Evolutionary conservation across 2,329 filamentous ascomycete species (phyloP), one percentile per base, ranked within the genome.

Genomic region (Fusarium sublunatum): DNA sequence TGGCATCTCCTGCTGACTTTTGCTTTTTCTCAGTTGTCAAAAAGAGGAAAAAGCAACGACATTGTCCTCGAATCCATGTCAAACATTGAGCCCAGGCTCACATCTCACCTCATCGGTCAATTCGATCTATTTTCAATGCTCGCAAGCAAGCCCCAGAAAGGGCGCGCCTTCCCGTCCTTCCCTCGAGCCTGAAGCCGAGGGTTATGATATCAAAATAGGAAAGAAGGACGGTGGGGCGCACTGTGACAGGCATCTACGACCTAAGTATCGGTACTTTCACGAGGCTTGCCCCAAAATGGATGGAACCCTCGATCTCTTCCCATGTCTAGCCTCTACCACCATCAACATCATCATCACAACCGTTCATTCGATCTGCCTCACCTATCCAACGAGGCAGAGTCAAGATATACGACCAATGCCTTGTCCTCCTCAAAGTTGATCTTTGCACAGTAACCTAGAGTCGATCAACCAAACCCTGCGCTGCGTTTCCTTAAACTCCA

Each of bases 261-360:
- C 15, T 13, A 65, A 54, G 67, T 70, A 70, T 61, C 55, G 55
- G 57, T 69, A 69, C 67, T 59, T 64, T 50, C 50, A 22, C 41
- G n/a, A 6, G 11, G 31, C 56, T 60, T 60, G 49, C 42, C 42
- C 55, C 42, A 55, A 61, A 60, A 55, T 34, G 55, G 54, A 60
- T 60, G 64, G 59, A 61, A 53, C 58, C 48, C 61, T 57, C 54
- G 66, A 63, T 67, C 62, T 63, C 59, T 43, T 66, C 60, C 62
- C 58, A 58, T 24, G 43, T 68, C 61, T 60, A 64, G 44, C 52
- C 42, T 60, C 36, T 34, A 40, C 53, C 46, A 41, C 35, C 40
- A 32, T 47, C 45, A 54, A 15, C 48, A 46, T 28, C 56, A 46
- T 11, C 56, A 51, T 55, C 49, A 53, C 56, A 49, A 47, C 61